Conservation (phyloP, 192 early-diverging fungal species). For the Pilobolus umbonatus region DNA sequence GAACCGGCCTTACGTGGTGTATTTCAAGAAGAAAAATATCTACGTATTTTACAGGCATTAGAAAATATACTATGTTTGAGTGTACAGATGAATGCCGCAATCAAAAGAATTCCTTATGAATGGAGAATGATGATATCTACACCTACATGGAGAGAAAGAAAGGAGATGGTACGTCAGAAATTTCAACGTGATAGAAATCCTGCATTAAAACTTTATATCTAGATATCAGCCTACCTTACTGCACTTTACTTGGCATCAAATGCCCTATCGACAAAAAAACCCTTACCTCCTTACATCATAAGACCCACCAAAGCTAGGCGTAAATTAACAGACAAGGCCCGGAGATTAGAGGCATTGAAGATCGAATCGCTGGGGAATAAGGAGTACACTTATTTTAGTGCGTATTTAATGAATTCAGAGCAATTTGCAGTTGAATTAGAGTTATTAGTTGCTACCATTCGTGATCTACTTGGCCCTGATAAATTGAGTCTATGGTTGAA, state of each 20-base stretch:
- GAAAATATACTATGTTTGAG: conserved; percentile 34
- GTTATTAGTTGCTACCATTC: conserved; percentile 22
- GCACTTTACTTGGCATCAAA: conserved; percentile 33
- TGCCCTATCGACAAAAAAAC: conserved; percentile 28
- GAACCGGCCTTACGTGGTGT: conserved; percentile 35
- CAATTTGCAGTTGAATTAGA: conserved; percentile 35
- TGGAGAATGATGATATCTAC: conserved; percentile 25
- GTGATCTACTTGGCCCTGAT: conserved; percentile 32
- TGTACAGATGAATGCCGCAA: conserved; percentile 27
- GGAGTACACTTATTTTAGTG: conserved; percentile 32
- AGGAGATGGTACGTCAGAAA: conserved; percentile 19
- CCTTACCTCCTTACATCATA: conserved; percentile 34
- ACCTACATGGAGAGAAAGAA: conserved; percentile 28
- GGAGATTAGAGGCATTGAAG: conserved; percentile 13
- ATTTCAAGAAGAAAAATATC: conserved; percentile 28
- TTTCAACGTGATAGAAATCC: not conserved
- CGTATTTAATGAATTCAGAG: conserved; percentile 37
- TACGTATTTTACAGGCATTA: conserved; percentile 24
- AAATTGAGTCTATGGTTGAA: conserved; percentile 24
- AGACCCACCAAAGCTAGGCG: conserved; percentile 25
- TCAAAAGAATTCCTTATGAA: conserved; percentile 22
- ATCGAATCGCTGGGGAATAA: conserved; percentile 12
- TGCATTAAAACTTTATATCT: not conserved
- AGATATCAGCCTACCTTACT: conserved; percentile 29
- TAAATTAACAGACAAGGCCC: conserved; percentile 17